Percentiles rank a stretch among this genome's conserved stretches.
Conservation (phyloP, 2,329 filamentous ascomycete genomes). For the Huntiella moniliformis region DNA sequence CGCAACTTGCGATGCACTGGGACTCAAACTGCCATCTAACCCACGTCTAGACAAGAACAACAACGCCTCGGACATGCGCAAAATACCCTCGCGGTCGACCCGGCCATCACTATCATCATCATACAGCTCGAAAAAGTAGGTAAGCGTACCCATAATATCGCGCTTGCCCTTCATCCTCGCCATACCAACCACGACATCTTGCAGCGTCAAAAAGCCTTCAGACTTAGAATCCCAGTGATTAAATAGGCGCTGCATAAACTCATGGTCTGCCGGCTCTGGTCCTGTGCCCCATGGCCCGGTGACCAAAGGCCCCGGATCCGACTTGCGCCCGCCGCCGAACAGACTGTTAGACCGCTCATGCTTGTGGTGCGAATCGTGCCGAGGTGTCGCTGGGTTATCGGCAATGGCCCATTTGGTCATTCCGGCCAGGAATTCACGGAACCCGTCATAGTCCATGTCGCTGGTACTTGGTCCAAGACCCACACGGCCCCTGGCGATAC, state of each 20-base stretch:
- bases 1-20: constrained; percentile 26
- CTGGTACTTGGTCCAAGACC: constrained; percentile 77
- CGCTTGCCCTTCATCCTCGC: constrained; percentile 81
- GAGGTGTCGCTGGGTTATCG: constrained; percentile 52
- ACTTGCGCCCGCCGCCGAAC: constrained; percentile 34
- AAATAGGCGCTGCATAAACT: constrained; percentile 81
- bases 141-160: constrained; percentile 96
- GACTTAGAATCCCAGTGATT: constrained; percentile 70
- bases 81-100: constrained; percentile 85
- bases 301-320: constrained; percentile 17
- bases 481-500: constrained; percentile 66
- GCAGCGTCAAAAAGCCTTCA: constrained; percentile 60
- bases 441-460: constrained; percentile 93
- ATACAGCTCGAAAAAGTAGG: constrained; percentile 94
- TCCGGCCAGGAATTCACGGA: constrained; percentile 78
- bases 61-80: constrained; percentile 83
- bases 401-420: constrained; percentile 87
- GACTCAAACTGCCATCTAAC: constrained; percentile 53
- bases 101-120: constrained; percentile 82
- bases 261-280: constrained; percentile 68
- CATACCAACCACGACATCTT: constrained; percentile 80
- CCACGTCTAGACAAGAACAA: constrained; percentile 82
- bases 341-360: constrained; percentile 37
- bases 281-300: constrained; percentile 36
- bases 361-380: constrained; percentile 27